These are phyloP conservation scores for Diplodia seriata DNA, from an alignment of 2,329 filamentous ascomycete species.

Conservation along the genomic window DNA sequence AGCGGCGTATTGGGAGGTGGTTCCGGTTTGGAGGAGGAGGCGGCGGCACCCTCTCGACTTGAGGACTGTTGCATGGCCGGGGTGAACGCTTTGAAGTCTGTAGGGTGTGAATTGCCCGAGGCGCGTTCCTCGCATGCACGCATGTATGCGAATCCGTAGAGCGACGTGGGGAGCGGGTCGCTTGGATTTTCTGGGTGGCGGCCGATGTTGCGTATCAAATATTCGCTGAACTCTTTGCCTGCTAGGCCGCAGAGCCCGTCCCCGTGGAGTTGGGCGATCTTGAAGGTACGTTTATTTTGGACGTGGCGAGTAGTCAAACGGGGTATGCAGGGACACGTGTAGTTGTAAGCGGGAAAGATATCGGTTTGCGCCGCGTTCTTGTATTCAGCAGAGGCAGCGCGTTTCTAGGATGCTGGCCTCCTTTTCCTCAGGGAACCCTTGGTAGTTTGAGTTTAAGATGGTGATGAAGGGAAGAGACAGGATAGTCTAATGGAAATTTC, in stretches of 20 bases:
- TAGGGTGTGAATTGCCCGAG: background rate
- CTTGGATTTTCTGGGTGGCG: background rate
- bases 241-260: background rate
- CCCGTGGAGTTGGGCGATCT: background rate
- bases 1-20: background rate
- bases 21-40: too few relatives aligned
- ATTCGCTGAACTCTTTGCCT: background rate
- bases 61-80: background rate
- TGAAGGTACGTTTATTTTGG: background rate
- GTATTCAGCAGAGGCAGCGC: background rate
- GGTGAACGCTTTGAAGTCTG: background rate
- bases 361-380: constrained; percentile 11
- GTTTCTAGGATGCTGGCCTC: background rate
- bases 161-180: background rate
- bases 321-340: background rate
- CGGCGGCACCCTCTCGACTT: background rate
- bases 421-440: background rate
- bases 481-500: background rate
- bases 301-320: background rate
- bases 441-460: background rate
- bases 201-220: background rate
- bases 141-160: background rate
- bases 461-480: background rate
- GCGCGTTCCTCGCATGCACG: background rate
- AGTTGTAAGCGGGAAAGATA: background rate